Conservation (phyloP, 179 eudicot genomes). For the Patellifolia procumbens region DNA sequence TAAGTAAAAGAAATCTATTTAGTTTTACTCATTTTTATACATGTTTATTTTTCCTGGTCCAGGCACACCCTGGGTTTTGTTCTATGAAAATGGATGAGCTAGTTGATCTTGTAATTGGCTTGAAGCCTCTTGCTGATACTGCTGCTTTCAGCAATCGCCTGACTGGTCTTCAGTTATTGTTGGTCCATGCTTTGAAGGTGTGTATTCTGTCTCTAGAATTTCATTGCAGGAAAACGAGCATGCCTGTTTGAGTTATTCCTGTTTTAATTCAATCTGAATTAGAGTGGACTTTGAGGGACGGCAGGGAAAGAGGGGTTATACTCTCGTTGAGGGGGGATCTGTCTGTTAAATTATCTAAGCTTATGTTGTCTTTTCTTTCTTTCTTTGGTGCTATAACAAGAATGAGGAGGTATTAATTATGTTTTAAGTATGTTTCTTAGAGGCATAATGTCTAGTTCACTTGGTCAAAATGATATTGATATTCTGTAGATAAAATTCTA, state of each 20-base stretch:
- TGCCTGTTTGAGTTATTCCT: neutral
- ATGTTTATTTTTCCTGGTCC: constrained; percentile 22
- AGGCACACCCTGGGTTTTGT: constrained; percentile 75
- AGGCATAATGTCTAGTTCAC: too few species aligned
- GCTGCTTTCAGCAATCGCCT: constrained; percentile 55
- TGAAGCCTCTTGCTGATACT: constrained; percentile 63
- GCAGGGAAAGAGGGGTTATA: neutral
- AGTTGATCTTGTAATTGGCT: constrained; percentile 58
- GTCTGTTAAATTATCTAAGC: neutral
- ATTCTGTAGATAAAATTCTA: too few species aligned
- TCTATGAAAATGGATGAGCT: constrained; percentile 61
- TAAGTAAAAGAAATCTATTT: too few species aligned
- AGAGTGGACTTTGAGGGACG: neutral
- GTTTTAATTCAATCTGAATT: neutral
- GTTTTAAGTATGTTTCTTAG: too few species aligned
- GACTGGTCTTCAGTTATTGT: constrained; percentile 57
- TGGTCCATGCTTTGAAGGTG: constrained; percentile 72
- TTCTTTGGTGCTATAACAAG: neutral
- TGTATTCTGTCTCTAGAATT: neutral
- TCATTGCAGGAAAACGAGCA: neutral
- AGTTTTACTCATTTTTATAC: neutral
- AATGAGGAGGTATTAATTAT: too few species aligned
- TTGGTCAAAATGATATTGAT: too few species aligned
- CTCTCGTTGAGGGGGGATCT: neutral
- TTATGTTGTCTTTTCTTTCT: neutral